A percentile compares a stretch with the other conserved stretches of the same genome.
Conservation (phyloP, 148 eudicot genomes). For the Cornus kousa region DNA sequence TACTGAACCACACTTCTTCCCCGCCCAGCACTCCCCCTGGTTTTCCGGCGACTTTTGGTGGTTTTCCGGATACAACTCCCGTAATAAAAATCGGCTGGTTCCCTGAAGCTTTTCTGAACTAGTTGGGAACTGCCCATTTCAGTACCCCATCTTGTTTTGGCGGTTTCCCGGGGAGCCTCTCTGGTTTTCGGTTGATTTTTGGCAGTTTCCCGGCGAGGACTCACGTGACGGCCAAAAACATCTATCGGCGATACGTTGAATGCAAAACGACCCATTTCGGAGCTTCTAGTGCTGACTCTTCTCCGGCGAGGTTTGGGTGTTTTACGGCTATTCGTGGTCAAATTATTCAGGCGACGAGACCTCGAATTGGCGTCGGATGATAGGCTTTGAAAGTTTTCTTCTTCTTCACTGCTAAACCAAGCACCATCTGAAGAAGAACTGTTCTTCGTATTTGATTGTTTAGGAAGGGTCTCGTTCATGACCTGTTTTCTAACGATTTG, state of each 20-base stretch:
- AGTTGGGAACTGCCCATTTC: not conserved
- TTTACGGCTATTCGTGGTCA: not conserved
- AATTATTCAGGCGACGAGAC: constrained; percentile 21
- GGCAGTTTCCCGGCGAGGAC: not conserved
- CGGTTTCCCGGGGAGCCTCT: not conserved
- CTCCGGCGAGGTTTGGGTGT: not conserved
- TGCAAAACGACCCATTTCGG: constrained; percentile 5
- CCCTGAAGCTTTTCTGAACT: no score
- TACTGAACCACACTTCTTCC: not conserved
- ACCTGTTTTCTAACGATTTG: not conserved
- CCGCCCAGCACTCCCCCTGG: not conserved
- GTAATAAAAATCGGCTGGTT: not conserved
- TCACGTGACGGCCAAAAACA: no score
- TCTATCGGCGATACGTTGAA: not conserved
- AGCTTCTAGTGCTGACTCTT: not conserved
- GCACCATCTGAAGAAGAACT: constrained; percentile 31
- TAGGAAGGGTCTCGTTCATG: not conserved
- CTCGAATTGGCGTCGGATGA: constrained; percentile 17
- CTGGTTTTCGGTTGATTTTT: not conserved
- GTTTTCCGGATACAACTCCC: not conserved
- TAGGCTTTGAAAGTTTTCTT: constrained; percentile 21
- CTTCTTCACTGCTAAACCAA: constrained; percentile 31
- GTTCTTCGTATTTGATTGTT: not conserved
- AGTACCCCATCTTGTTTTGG: not conserved
- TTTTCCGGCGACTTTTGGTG: not conserved